A percentile compares a stretch with the other conserved stretches of the same genome.
Evolutionary conservation across 2,329 filamentous ascomycete genomes (phyloP).

Genomic region (Trichoderma semiorbis): DNA sequence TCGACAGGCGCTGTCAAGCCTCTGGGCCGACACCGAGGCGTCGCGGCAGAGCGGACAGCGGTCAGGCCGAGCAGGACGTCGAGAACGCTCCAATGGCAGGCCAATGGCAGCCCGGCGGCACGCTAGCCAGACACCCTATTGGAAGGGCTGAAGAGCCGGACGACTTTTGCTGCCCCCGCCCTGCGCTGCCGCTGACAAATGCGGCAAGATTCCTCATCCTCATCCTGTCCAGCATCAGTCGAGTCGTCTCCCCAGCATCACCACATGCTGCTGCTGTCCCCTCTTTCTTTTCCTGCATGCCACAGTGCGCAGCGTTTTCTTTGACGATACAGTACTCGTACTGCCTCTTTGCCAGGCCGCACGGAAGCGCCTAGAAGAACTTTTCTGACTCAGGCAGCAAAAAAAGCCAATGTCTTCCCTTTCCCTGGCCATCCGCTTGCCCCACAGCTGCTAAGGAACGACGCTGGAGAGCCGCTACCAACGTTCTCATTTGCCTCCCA

Average conservation of each 20-base stretch:
- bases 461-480: neutral
- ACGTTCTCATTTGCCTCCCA: slow-evolving; percentile 15
- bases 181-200: slow-evolving; percentile 16
- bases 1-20: neutral
- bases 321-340: neutral
- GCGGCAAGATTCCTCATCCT: slow-evolving; percentile 18
- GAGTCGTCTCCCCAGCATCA: neutral
- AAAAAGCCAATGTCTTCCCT: neutral
- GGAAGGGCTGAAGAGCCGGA: slow-evolving; percentile 14
- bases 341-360: neutral
- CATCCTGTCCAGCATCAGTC: neutral
- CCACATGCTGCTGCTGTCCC: neutral
- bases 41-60: slow-evolving; percentile 12
- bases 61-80: slow-evolving; percentile 7
- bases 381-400: slow-evolving; percentile 37
- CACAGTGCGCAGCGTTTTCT: neutral
- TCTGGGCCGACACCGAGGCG: slow-evolving; percentile 5
- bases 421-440: slow-evolving; percentile 9
- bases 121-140: slow-evolving; percentile 3
- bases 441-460: slow-evolving; percentile 5
- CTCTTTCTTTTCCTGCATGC: neutral
- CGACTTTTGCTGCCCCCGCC: slow-evolving; percentile 10
- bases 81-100: neutral
- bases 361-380: slow-evolving; percentile 29
- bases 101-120: neutral